phyloP scores from a whole-genome alignment of 495 filamentous ascomycete species.

The Hamigera avellanea region DNA sequence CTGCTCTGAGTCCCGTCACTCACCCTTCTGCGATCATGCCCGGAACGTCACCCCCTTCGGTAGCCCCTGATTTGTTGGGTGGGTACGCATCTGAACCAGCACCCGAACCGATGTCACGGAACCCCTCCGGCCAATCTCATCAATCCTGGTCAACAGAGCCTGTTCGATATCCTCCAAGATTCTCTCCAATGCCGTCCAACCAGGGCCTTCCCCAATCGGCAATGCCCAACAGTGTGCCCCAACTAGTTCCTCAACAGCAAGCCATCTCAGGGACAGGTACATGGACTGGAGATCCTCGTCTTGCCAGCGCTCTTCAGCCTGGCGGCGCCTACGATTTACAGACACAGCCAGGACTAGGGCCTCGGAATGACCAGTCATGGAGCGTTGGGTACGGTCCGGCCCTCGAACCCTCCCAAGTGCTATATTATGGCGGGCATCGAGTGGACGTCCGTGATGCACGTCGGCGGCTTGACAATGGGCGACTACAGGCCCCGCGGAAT shows the following conservation, averaged over 20 bases:
- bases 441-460: too few species aligned
- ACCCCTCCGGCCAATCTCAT: conserved; percentile 21
- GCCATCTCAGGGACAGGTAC: conserved; percentile 9
- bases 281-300: conserved; percentile 12
- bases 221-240: background rate
- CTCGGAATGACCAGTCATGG: too few species aligned
- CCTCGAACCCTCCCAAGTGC: too few species aligned
- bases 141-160: conserved; percentile 32
- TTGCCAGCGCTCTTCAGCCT: conserved; percentile 12
- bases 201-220: conserved; percentile 1
- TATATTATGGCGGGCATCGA: too few species aligned
- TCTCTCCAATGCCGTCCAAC: too few species aligned
- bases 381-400: too few species aligned
- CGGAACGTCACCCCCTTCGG: conserved; percentile 16
- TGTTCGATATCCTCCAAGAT: too few species aligned
- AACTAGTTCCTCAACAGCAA: conserved; percentile 10
- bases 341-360: background rate
- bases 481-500: background rate
- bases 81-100: conserved; percentile 17
- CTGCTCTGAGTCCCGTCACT: conserved; percentile 4
- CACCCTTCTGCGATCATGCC: conserved; percentile 35
- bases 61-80: conserved; percentile 4
- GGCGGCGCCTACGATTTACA: conserved; percentile 11
- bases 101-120: conserved; percentile 22
- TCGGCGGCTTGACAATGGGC: too few species aligned